These are phyloP conservation scores for Xylariaceae sp. DNA, from an alignment of 2,329 filamentous ascomycete species.

Conservation along the genomic window DNA sequence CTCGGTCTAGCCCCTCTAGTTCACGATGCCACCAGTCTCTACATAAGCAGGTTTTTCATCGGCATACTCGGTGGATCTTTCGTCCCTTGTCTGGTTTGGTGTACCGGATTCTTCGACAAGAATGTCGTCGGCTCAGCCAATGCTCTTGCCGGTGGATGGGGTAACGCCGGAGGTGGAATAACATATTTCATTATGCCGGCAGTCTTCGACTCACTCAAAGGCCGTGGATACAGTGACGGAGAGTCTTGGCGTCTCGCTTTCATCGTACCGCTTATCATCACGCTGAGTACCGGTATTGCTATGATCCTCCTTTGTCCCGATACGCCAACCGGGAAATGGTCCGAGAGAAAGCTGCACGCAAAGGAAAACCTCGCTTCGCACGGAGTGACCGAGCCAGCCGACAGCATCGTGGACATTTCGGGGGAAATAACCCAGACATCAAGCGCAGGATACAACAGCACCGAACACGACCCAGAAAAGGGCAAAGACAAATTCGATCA, in stretches of 20 bases:
- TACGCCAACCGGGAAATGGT: conserved; percentile 80
- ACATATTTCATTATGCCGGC: conserved; percentile 95
- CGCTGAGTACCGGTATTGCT: conserved; percentile 61
- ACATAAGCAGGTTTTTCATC: conserved; percentile 74
- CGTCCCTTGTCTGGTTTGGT: conserved; percentile 89
- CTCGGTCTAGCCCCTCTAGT: conserved; percentile 79
- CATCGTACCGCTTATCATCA: conserved; percentile 76
- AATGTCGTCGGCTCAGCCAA: conserved; percentile 89
- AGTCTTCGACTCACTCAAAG: conserved; percentile 74
- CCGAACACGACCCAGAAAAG: conserved; percentile 39
- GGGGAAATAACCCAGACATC: conserved; percentile 46
- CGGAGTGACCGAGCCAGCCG: conserved; percentile 31
- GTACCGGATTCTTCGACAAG: conserved; percentile 89
- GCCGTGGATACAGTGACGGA: conserved; percentile 59
- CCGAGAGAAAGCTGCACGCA: conserved; percentile 61
- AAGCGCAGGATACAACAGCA: conserved; percentile 27
- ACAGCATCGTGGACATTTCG: conserved; percentile 50
- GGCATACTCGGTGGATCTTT: conserved; percentile 76
- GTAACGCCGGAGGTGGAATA: conserved; percentile 84
- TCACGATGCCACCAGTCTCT: conserved; percentile 64
- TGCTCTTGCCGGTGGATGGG: conserved; percentile 78
- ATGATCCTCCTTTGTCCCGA: conserved; percentile 76
- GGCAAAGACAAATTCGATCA: conserved; percentile 42
- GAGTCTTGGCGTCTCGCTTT: conserved; percentile 83
- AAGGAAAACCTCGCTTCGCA: conserved; percentile 51